These are phyloP conservation scores for Leptodermis oblonga DNA, from an alignment of 257 asterid species.

Conservation along the genomic window DNA sequence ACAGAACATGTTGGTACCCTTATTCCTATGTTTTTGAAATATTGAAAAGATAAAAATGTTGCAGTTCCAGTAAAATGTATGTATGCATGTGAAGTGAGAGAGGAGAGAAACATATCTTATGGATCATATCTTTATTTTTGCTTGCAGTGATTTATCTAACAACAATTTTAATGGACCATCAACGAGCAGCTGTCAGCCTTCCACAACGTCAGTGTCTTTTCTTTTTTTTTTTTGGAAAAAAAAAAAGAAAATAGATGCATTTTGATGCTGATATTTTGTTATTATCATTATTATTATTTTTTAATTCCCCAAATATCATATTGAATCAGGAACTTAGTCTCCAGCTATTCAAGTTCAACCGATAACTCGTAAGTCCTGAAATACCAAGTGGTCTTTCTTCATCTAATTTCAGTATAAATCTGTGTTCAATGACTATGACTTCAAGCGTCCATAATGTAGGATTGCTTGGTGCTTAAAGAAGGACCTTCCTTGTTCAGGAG, in stretches of 20 bases:
- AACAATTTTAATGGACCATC: constrained; percentile 57
- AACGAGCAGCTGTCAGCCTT: constrained; percentile 35
- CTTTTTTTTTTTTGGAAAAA: constrained; percentile 13
- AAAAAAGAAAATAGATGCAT: too few species aligned
- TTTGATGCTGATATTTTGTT: too few species aligned
- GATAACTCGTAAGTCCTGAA: constrained; percentile 53
- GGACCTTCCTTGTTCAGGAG: constrained; percentile 58
- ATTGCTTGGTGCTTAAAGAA: constrained; percentile 63
- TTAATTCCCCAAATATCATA: not conserved
- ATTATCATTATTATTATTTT: too few species aligned
- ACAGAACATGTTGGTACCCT: constrained; percentile 43
- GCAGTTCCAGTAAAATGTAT: too few species aligned
- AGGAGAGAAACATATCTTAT: too few species aligned
- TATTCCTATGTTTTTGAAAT: constrained; percentile 2
- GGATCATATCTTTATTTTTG: constrained; percentile 10
- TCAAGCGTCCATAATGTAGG: constrained; percentile 22
- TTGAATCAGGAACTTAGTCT: constrained; percentile 62
- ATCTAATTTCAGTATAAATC: not conserved
- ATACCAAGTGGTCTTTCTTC: too few species aligned
- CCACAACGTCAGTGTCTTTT: constrained; percentile 44
- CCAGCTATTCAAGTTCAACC: constrained; percentile 57
- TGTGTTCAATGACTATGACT: too few species aligned
- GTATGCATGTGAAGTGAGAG: too few species aligned
- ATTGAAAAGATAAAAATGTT: too few species aligned
- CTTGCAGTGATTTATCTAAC: constrained; percentile 85